Conservation (phyloP, 495 filamentous ascomycete species). For the Penicillium angulare region DNA sequence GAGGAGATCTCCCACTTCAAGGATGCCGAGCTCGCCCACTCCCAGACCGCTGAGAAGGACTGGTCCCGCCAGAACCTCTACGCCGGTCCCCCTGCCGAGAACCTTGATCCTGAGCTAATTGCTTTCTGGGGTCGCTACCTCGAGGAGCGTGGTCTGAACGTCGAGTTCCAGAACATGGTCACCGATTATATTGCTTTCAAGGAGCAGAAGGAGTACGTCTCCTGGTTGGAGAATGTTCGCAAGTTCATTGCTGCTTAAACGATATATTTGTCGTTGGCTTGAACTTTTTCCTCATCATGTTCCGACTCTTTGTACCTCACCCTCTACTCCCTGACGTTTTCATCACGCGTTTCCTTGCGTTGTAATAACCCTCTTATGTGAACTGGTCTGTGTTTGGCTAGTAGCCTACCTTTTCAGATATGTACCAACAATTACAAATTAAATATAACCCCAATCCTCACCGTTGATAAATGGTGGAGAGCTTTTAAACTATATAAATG, state of each 20-base stretch:
- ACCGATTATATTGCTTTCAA: constrained; percentile 98
- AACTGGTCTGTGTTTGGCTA: constrained; percentile 1
- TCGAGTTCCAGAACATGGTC: constrained; percentile 81
- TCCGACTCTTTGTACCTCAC: no score
- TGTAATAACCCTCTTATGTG: constrained; percentile 9
- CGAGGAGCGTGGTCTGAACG: constrained; percentile 90
- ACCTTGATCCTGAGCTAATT: constrained; percentile 94
- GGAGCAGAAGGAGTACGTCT: constrained; percentile 96
- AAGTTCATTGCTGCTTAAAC: constrained; percentile 67
- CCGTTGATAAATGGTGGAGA: neutral
- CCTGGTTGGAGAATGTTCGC: constrained; percentile 86
- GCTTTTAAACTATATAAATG: no score
- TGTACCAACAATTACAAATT: constrained; percentile 19
- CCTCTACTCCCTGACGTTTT: no score
- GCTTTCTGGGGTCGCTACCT: constrained; percentile 88
- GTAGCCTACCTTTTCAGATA: neutral
- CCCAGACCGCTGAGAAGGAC: constrained; percentile 64
- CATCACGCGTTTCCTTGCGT: constrained; percentile 4
- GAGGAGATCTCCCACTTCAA: constrained; percentile 89
- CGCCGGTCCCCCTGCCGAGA: constrained; percentile 88
- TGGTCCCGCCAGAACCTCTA: constrained; percentile 74
- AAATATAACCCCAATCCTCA: constrained; percentile 13
- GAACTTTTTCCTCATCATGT: neutral
- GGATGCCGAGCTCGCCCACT: constrained; percentile 66
- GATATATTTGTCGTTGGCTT: neutral